Conservation (phyloP, 106 monocot genomes). For the Allium cepa region DNA sequence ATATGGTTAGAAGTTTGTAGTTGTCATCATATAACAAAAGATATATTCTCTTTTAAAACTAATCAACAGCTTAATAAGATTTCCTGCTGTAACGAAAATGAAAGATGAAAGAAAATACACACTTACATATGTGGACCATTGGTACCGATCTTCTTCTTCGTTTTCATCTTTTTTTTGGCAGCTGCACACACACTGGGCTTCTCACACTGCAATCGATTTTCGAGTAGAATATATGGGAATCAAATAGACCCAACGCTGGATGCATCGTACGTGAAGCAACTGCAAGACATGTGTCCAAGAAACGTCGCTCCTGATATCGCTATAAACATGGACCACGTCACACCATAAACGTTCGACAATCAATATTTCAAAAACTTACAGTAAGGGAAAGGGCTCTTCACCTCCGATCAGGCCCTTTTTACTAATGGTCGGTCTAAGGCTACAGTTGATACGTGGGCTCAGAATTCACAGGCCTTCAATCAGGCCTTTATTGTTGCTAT, state of each 20-base stretch:
- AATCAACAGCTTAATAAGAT: too few species aligned
- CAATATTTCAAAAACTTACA: constrained; percentile 33
- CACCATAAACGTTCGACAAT: constrained; percentile 35
- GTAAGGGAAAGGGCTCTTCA: constrained; percentile 20
- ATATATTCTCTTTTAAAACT: too few species aligned
- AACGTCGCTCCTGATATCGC: constrained; percentile 6
- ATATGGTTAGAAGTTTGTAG: too few species aligned
- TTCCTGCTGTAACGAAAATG: too few species aligned
- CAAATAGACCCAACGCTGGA: constrained; percentile 29
- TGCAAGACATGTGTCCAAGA: constrained; percentile 19
- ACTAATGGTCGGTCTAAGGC: constrained; percentile 17
- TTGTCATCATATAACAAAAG: too few species aligned
- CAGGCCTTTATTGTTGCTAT: constrained; percentile 31
- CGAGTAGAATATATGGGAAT: constrained; percentile 8
- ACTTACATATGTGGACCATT: too few species aligned
- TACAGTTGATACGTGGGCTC: constrained; percentile 22
- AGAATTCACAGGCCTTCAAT: constrained; percentile 12
- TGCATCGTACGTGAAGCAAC: constrained; percentile 41
- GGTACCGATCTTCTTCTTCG: too few species aligned
- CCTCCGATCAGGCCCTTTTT: constrained; percentile 31
- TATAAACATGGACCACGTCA: constrained; percentile 19
- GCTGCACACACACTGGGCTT: constrained; percentile 31
- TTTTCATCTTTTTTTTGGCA: neutral
- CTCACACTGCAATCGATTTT: constrained; percentile 19
- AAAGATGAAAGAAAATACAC: too few species aligned